Conservation (phyloP, 108 stramenopile genomes). For the Conticribra guillardii region DNA sequence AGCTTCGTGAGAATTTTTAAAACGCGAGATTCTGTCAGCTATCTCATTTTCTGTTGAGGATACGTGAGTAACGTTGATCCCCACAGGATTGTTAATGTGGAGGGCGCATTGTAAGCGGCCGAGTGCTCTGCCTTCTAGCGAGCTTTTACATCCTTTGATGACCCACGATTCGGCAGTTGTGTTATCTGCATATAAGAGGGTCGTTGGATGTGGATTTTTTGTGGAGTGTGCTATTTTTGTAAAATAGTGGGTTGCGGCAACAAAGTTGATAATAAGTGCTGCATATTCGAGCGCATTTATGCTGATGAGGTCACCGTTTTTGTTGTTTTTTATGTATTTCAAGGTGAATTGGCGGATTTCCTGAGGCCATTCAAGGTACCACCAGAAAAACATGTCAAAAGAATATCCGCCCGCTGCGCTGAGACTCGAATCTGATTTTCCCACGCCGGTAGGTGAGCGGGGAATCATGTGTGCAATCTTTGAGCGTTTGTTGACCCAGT, state of each 20-base stretch:
- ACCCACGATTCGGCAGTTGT: conserved; percentile 1
- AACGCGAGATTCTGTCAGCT: conserved; percentile 19
- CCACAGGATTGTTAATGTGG: conserved; percentile 17
- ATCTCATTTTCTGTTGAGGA: conserved; percentile 1
- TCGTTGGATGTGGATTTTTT: neutral
- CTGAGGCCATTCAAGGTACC: neutral
- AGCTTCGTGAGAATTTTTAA: neutral
- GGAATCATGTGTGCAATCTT: conserved; percentile 6
- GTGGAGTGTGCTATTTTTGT: no score
- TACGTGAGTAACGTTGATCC: neutral
- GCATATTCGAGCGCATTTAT: conserved; percentile 26
- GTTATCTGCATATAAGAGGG: conserved; percentile 9
- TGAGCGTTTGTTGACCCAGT: no score
- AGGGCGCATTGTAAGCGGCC: conserved; percentile 17
- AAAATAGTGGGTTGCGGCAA: neutral
- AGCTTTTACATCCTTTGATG: conserved; percentile 8
- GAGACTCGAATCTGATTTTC: neutral
- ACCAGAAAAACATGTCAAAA: neutral
- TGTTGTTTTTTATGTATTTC: conserved; percentile 1
- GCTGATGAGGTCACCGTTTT: conserved; percentile 1
- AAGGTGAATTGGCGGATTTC: neutral
- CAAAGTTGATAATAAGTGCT: conserved; percentile 14
- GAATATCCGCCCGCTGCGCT: neutral
- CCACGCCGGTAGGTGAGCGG: neutral
- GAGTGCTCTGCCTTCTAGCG: conserved; percentile 1